A percentile compares a stretch with the other conserved stretches of the same genome.
Conservation (phyloP, 2,329 filamentous ascomycete species). For the Aspergillus sp. region DNA sequence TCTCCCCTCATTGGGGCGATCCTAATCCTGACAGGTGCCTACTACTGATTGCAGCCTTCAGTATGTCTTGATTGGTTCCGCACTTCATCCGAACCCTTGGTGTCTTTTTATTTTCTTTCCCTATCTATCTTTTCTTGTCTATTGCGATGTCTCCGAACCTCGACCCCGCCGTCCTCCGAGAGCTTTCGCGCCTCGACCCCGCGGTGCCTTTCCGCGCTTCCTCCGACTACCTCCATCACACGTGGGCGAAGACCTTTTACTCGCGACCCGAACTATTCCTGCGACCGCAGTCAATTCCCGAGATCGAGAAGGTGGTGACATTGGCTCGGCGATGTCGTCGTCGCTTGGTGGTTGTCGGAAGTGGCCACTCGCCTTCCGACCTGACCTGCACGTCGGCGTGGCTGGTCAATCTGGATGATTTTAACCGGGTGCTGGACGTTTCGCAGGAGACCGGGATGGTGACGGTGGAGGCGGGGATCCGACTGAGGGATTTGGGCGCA, state of each 20-base stretch:
- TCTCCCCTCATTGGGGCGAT: not conserved
- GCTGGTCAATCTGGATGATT: conserved; percentile 90
- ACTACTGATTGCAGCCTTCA: not conserved
- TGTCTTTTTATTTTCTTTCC: not conserved
- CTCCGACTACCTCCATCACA: conserved; percentile 74
- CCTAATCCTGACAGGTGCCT: not conserved
- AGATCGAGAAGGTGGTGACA: conserved; percentile 79
- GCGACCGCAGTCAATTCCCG: conserved; percentile 72
- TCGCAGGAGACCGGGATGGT: conserved; percentile 66
- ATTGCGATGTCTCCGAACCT: conserved; percentile 24
- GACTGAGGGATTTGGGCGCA: conserved; percentile 71
- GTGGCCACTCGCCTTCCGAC: conserved; percentile 86
- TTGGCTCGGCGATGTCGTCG: conserved; percentile 79
- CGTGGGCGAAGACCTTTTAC: conserved; percentile 92
- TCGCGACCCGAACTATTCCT: conserved; percentile 89
- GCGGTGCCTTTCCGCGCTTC: conserved; percentile 74
- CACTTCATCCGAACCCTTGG: not conserved
- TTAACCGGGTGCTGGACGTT: conserved; percentile 69
- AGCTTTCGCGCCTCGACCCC: conserved; percentile 60
- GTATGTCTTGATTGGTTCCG: conserved; percentile 6
- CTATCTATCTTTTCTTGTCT: not conserved
- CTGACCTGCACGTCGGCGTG: conserved; percentile 91
- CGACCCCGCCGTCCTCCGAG: conserved; percentile 51
- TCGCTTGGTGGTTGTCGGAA: conserved; percentile 82
- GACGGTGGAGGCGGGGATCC: conserved; percentile 83